Evolutionary conservation across 768 basidiomycete genomes (phyloP), one percentile per base, ranked within the genome.

Genomic region (Tricholoma sp.): DNA sequence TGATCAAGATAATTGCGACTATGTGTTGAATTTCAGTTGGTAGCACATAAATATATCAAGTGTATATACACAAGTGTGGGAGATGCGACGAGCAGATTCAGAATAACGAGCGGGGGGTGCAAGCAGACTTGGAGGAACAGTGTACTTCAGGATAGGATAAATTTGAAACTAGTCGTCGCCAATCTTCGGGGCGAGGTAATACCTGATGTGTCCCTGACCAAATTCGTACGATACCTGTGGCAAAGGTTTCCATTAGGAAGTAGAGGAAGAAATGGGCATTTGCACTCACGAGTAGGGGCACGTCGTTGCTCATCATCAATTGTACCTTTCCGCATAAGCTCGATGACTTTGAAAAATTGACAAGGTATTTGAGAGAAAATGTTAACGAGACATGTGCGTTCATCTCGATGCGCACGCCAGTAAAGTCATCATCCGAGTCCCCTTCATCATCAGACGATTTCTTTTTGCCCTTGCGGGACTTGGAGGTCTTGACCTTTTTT

Each of bases 121-220:
- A 18, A 18, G n/a, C 34, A 18, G 39, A 19, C 19, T 43, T 11
- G 14, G n/a, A n/a, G 16, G 14, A n/a, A 39, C 7, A 16, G 37
- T 39, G n/a, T 16, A 2, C 2, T n/a, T 39, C n/a, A 39, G 14
- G 37, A 27, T 5, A 22, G 22, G 24, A 14, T 32, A 9, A 32
- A 11, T 1, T 9, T 32, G 8, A 32, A 18, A 54, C 31, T 54
- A 54, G 31, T 94, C 91, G 63, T 94, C 91, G 31, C 89, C 88
- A 59, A 94, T 94, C 78, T 98, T 98, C 21, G 95, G 95, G 45
- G 95, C 95, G 55, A 98, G 82, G 79, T 94, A 98, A 79, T 96
- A 98, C 59, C 88, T 83, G 70, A 98, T 91, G 63, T 82, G 79
- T 1, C 95, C 95, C 67, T 91, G 88, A 46, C 84, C 85, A 65